Percentiles rank a stretch among this genome's conserved stretches.
Evolutionary conservation across 768 basidiomycete genomes (phyloP).

Genomic region (Rhodotorula sphaerocarpa): DNA sequence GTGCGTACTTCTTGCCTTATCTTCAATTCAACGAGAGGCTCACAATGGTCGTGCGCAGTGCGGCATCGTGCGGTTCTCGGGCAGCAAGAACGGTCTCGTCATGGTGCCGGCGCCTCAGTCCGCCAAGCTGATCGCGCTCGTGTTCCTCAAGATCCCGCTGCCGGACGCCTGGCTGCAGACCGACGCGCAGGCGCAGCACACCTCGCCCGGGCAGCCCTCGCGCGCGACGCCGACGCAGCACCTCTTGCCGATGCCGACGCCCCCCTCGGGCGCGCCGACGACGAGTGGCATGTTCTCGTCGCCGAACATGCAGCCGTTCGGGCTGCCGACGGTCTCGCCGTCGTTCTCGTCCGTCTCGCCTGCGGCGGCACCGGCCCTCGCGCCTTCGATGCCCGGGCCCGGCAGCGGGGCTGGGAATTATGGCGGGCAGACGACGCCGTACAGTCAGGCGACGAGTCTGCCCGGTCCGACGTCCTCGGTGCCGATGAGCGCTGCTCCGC

Average conservation of each 20-base stretch:
- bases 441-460: too few relatives aligned
- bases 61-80: constrained; percentile 27
- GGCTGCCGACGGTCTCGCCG: neutral
- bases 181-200: neutral
- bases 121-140: constrained; percentile 21
- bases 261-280: neutral
- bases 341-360: neutral
- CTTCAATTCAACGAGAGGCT: too few relatives aligned
- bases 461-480: too few relatives aligned
- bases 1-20: constrained; percentile 1
- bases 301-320: neutral
- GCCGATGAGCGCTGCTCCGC: too few relatives aligned
- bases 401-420: too few relatives aligned
- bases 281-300: constrained; percentile 18
- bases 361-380: neutral
- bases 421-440: too few relatives aligned
- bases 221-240: neutral
- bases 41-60: constrained; percentile 9
- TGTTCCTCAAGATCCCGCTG: constrained; percentile 30
- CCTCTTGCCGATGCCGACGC: neutral
- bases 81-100: constrained; percentile 20
- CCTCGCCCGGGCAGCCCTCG: neutral
- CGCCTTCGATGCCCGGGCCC: too few relatives aligned
- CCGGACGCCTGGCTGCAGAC: constrained; percentile 19
- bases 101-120: constrained; percentile 22